Conservation (phyloP, 768 basidiomycete genomes). For the Harrya chromipes region DNA sequence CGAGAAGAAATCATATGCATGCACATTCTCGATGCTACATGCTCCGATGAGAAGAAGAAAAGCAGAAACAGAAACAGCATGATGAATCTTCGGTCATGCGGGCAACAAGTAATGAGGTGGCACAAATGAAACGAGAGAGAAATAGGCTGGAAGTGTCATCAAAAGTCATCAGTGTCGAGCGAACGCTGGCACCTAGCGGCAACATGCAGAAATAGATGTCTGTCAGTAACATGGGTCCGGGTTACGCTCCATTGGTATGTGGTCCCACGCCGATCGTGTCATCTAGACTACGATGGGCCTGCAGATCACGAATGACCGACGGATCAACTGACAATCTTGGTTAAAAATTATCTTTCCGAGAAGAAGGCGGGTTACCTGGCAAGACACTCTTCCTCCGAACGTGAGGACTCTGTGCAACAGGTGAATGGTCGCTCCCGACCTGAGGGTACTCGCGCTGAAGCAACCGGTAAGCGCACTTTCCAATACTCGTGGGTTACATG, state of each 20-base stretch:
- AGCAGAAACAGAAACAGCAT: constrained; percentile 7
- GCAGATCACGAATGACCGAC: constrained; percentile 81
- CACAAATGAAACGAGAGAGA: constrained; percentile 16
- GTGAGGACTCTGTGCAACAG: constrained; percentile 65
- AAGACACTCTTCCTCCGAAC: constrained; percentile 93
- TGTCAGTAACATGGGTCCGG: constrained; percentile 11
- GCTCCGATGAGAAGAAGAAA: constrained; percentile 15
- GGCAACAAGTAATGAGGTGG: constrained; percentile 11
- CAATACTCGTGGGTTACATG: constrained; percentile 13
- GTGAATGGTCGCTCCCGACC: constrained; percentile 57
- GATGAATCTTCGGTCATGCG: constrained; percentile 16
- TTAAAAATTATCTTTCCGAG: constrained; percentile 12
- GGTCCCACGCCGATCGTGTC: constrained; percentile 38
- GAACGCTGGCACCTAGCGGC: constrained; percentile 14
- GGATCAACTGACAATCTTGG: constrained; percentile 66
- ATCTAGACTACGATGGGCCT: constrained; percentile 82
- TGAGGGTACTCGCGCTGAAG: constrained; percentile 66
- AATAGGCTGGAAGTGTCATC: constrained; percentile 27
- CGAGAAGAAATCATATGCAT: constrained; percentile 25
- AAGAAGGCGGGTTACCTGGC: constrained; percentile 54
- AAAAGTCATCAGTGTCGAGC: constrained; percentile 27
- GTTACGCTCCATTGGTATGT: constrained; percentile 30
- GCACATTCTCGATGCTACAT: constrained; percentile 25
- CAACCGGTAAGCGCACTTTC: constrained; percentile 17
- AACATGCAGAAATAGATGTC: constrained; percentile 15